These are phyloP conservation scores for Lodderomyces orthopsilosis DNA, from an alignment of 1,139 yeast species.

Conservation along the genomic window DNA sequence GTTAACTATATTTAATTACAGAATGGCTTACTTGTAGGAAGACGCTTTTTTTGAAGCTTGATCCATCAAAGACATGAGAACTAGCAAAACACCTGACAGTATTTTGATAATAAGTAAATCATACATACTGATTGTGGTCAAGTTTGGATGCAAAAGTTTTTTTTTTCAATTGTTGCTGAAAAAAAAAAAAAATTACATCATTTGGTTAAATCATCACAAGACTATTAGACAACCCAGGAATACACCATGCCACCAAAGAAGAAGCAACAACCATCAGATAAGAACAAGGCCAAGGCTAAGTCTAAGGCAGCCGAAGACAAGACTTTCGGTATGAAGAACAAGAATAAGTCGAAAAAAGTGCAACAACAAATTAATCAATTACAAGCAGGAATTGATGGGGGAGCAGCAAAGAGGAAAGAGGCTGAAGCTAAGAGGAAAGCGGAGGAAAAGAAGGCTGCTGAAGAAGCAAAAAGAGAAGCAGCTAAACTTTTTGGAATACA, in stretches of 20 bases:
- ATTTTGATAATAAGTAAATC: too few relatives aligned
- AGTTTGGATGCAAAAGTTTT: not conserved
- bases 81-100: too few relatives aligned
- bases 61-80: too few relatives aligned
- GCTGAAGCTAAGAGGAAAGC: constrained; percentile 72
- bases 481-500: constrained; percentile 72
- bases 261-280: constrained; percentile 61
- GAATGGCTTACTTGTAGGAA: too few relatives aligned
- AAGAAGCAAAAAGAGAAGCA: constrained; percentile 84
- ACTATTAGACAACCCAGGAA: constrained; percentile 16
- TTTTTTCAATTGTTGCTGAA: not conserved
- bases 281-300: constrained; percentile 67
- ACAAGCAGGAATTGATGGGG: constrained; percentile 59
- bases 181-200: constrained; percentile 3
- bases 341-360: constrained; percentile 88
- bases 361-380: constrained; percentile 84
- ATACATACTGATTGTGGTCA: too few relatives aligned
- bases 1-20: too few relatives aligned
- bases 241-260: constrained; percentile 51
- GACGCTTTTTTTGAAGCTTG: too few relatives aligned
- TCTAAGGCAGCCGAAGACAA: constrained; percentile 76
- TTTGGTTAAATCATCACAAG: constrained; percentile 4
- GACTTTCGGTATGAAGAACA: constrained; percentile 92
- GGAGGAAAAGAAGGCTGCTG: constrained; percentile 90
- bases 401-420: constrained; percentile 65